A percentile compares a stretch with the other conserved stretches of the same genome.
phyloP scores from a whole-genome alignment of 2,329 filamentous ascomycete genomes.

The Fusarium sp. region DNA sequence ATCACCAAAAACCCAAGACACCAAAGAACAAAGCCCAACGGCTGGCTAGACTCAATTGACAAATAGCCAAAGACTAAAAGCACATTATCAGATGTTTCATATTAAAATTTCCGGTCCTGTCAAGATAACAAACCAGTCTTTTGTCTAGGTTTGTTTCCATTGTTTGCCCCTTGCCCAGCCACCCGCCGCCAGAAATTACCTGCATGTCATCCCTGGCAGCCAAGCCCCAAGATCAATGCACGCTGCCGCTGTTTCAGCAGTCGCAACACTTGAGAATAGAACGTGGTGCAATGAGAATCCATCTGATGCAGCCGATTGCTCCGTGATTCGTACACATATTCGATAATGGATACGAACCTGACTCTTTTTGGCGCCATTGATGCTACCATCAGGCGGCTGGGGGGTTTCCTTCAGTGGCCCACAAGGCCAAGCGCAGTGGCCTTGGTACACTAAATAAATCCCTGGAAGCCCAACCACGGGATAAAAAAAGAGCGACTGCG shows the following conservation, averaged over 20 bases:
- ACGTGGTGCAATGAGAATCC: conserved; percentile 12
- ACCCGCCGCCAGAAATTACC: conserved; percentile 10
- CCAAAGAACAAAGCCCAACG: conserved; percentile 4
- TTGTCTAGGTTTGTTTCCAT: background rate
- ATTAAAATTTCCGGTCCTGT: conserved; percentile 9
- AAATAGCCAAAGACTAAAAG: conserved; percentile 11
- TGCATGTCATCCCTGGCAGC: conserved; percentile 3
- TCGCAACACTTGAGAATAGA: background rate
- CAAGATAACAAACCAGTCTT: background rate
- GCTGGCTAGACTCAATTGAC: conserved; percentile 8
- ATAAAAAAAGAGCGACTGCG: too few species aligned
- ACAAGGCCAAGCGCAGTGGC: conserved; percentile 5
- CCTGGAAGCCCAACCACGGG: conserved; percentile 11
- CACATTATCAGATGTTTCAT: conserved; percentile 16
- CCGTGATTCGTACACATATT: background rate
- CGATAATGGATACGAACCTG: background rate
- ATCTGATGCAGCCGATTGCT: background rate
- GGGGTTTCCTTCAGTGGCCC: conserved; percentile 14
- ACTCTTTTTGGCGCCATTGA: conserved; percentile 5
- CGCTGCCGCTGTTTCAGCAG: conserved; percentile 7
- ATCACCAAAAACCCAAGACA: background rate
- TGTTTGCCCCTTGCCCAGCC: conserved; percentile 1
- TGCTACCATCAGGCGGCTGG: conserved; percentile 18
- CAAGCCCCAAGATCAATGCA: conserved; percentile 6
- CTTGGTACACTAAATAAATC: background rate